Conservation (phyloP, 176 grass and related monocot species). For the Themeda triandra region DNA sequence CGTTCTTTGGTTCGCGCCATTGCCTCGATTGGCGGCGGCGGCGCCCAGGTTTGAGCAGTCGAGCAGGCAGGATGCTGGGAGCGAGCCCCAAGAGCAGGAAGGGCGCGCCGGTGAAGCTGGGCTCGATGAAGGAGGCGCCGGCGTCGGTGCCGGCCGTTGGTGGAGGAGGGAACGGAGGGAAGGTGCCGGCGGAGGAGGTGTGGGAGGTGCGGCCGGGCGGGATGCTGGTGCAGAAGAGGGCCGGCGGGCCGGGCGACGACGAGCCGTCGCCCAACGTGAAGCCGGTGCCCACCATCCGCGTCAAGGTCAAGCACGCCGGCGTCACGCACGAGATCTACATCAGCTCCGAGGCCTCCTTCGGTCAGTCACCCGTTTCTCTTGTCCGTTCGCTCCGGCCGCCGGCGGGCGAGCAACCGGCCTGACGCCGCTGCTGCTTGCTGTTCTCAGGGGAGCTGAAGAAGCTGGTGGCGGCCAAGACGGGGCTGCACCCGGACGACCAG, state of each 20-base stretch:
- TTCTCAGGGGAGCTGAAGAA: slow-evolving; percentile 81
- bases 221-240: slow-evolving; percentile 93
- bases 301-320: slow-evolving; percentile 80
- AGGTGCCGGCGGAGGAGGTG: slow-evolving; percentile 60
- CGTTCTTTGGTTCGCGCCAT: not conserved
- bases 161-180: not conserved
- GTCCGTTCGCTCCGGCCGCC: not conserved
- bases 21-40: not conserved
- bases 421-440: too few relatives aligned
- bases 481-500: slow-evolving; percentile 82
- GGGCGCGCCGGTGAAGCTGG: slow-evolving; percentile 28
- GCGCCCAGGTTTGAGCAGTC: not conserved
- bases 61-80: slow-evolving; percentile 22
- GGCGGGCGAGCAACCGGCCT: too few relatives aligned
- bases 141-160: not conserved
- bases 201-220: slow-evolving; percentile 94
- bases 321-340: slow-evolving; percentile 94
- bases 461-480: slow-evolving; percentile 61
- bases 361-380: not conserved
- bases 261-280: slow-evolving; percentile 39
- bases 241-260: not conserved
- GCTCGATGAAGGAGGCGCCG: slow-evolving; percentile 27
- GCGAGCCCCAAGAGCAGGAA: slow-evolving; percentile 43
- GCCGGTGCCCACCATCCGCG: slow-evolving; percentile 77
- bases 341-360: slow-evolving; percentile 79